Base-by-base conservation (phyloP, 495 filamentous ascomycete species). In the Hypoxylon fragiforme region DNA sequence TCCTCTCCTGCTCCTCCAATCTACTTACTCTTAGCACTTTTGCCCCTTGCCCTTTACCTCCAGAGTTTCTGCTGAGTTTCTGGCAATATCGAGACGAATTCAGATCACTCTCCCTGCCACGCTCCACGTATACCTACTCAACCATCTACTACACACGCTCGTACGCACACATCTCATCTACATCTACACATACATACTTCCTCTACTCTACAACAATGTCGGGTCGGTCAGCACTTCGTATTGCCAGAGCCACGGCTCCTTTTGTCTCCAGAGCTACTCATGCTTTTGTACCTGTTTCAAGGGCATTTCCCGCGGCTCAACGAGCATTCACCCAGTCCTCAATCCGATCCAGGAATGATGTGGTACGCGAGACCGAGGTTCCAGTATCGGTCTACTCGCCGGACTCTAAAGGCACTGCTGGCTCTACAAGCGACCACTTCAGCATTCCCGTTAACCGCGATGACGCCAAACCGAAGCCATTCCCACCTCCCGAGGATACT, bases 371-470 rank as follows among this genome's bases (percentile, higher is more conserved):
- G 67, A 76, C 71, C 19, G 76, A 77, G 56, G 64, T 79, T 8
- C 76, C 76, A 28, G 76, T 79, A 20, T 72, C 76, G 11, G 69
- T 76, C 24, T 79, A 79, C 65, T 70, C 60, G 22, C 65, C 70
- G 5, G 75, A 77, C 42, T 50, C 67, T 42, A 74, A 71, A 54
- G 74, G 74, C 16, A 44, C 60, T 15, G 70, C 73, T 7, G 73
- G 73, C 44, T 80, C 74, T 12, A 70, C 81, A 13, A 70, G 73
- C 13, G 81, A 88, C 35, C 79, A 81, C 49, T 85, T 92, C 74
- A 87, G 81, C 44, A 96, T 91, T 77, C 87, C 90, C 52, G 73
- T 91, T 8, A 79, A 90, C 61, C 80, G 89, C 59, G 77, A 75
- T 50, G 72, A 74, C 39, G 63, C 62, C 22, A 58, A 63, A 35